Conservation (phyloP, 805 yeast genomes). For the Ogataea trehalophila region DNA sequence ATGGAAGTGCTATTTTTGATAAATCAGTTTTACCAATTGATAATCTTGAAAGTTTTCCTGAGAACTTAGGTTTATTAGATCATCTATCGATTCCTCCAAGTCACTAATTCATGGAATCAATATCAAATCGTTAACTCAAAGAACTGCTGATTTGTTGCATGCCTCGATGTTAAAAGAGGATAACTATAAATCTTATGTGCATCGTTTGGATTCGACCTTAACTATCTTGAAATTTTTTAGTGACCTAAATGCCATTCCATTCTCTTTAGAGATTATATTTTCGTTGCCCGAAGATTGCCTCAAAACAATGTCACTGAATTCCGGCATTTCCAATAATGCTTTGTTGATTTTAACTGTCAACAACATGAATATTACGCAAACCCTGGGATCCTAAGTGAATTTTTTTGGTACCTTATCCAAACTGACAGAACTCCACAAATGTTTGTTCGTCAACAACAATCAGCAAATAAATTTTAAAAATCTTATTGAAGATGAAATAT, state of each 20-base stretch:
- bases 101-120: conserved; percentile 46
- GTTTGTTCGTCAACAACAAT: conserved; percentile 26
- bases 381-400: conserved; percentile 7
- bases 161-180: conserved; percentile 42
- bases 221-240: conserved; percentile 30
- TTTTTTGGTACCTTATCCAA: conserved; percentile 13
- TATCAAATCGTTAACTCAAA: conserved; percentile 54
- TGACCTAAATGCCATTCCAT: conserved; percentile 25
- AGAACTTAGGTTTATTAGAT: conserved; percentile 26
- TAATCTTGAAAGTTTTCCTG: conserved; percentile 26
- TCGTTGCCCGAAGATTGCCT: conserved; percentile 24
- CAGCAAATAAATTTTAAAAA: conserved; percentile 8
- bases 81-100: conserved; percentile 21
- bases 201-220: conserved; percentile 33
- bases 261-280: conserved; percentile 29
- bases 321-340: conserved; percentile 15
- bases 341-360: conserved; percentile 22
- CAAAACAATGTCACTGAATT: conserved; percentile 19
- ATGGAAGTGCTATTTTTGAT: conserved; percentile 16
- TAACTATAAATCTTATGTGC: conserved; percentile 19
- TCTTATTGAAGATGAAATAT: background rate
- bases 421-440: conserved; percentile 10
- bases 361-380: conserved; percentile 16
- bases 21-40: conserved; percentile 24
- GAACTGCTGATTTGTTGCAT: conserved; percentile 66